phyloP scores from a whole-genome alignment of 2,329 filamentous ascomycete genomes.

The Neurospora sp. region DNA sequence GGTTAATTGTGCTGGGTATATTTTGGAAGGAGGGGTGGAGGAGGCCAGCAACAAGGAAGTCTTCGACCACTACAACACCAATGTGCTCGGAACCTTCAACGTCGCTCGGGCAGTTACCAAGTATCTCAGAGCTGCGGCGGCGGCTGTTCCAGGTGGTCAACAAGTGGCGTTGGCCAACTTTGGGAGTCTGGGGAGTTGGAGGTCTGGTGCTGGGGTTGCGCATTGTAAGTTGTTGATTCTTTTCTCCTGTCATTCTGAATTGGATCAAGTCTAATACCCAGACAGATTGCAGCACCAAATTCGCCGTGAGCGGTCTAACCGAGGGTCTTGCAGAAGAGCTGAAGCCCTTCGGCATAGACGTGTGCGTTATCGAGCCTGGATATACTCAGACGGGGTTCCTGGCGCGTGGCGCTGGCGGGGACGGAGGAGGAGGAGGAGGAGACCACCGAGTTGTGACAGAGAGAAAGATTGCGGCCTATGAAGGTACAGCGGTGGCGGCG shows the following conservation, averaged over 20 bases:
- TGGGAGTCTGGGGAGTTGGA: slow-evolving; percentile 35
- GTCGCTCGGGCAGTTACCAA: slow-evolving; percentile 38
- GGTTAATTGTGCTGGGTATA: slow-evolving; percentile 19
- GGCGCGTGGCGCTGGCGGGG: neutral
- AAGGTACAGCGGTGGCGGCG: slow-evolving; percentile 7
- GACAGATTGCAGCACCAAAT: slow-evolving; percentile 34
- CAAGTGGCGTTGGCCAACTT: slow-evolving; percentile 31
- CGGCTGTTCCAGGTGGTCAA: slow-evolving; percentile 11
- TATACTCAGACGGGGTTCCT: slow-evolving; percentile 29
- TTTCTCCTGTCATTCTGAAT: neutral
- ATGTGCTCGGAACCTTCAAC: slow-evolving; percentile 43
- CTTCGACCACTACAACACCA: slow-evolving; percentile 36
- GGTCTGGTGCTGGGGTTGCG: slow-evolving; percentile 21
- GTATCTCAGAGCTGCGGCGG: slow-evolving; percentile 29
- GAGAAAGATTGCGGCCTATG: slow-evolving; percentile 10
- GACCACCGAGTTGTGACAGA: slow-evolving; percentile 14
- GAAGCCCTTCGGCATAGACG: slow-evolving; percentile 33
- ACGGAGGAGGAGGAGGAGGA: neutral
- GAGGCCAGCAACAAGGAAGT: slow-evolving; percentile 26
- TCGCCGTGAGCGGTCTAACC: slow-evolving; percentile 33
- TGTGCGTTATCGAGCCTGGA: slow-evolving; percentile 29
- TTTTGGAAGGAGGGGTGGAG: slow-evolving; percentile 21
- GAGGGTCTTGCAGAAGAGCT: slow-evolving; percentile 36
- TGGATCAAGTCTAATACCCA: neutral
- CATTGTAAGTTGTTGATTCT: slow-evolving; percentile 17